phyloP scores from a whole-genome alignment of 345 rosid genomes.

The Rhizophora mangle region DNA sequence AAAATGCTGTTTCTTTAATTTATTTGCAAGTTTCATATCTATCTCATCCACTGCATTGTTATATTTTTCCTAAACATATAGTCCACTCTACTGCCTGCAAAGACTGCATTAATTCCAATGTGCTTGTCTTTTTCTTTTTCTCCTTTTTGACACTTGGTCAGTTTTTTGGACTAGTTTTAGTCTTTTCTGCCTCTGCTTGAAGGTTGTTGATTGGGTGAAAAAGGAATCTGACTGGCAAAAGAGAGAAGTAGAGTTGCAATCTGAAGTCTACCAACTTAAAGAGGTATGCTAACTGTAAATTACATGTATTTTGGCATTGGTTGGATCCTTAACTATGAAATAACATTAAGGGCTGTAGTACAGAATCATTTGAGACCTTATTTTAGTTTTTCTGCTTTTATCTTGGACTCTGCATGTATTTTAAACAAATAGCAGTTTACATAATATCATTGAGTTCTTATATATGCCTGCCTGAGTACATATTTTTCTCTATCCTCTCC shows the following conservation, averaged over 20 bases:
- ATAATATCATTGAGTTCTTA: background rate
- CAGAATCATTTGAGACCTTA: background rate
- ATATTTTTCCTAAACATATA: no score
- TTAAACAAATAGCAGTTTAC: background rate
- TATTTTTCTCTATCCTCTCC: no score
- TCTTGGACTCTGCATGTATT: background rate
- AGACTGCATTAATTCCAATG: no score
- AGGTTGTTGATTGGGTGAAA: constrained; percentile 42
- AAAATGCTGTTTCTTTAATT: no score
- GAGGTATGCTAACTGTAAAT: constrained; percentile 38
- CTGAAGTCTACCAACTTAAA: constrained; percentile 39
- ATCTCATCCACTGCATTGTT: no score
- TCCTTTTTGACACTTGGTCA: no score
- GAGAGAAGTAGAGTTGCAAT: constrained; percentile 43
- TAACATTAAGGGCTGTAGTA: background rate
- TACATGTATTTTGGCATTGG: background rate
- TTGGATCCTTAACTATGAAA: background rate
- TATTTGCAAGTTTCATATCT: no score
- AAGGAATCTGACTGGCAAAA: constrained; percentile 56
- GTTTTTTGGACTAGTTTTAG: background rate
- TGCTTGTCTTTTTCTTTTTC: no score
- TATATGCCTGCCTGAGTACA: no score
- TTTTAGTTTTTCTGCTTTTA: background rate
- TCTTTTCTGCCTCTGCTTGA: constrained; percentile 14
- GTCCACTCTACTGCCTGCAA: no score